Percentiles rank a stretch among this genome's conserved stretches.
phyloP scores from a whole-genome alignment of 2,329 filamentous ascomycete species.

The Sporothrix variecibatus region DNA sequence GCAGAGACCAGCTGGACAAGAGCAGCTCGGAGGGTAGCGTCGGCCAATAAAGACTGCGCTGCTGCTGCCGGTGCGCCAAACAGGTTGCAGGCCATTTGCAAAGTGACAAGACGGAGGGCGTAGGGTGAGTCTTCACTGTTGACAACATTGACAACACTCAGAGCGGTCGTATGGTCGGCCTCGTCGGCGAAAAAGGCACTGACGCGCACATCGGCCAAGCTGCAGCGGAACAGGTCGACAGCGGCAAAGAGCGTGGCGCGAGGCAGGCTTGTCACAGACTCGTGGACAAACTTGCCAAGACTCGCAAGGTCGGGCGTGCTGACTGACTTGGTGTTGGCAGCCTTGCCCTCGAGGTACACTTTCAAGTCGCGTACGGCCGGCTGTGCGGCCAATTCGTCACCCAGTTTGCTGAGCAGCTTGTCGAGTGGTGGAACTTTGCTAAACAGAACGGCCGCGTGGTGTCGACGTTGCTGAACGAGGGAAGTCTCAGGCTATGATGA shows the following conservation, averaged over 20 bases:
- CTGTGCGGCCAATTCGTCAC: slow-evolving; percentile 49
- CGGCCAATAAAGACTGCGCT: slow-evolving; percentile 64
- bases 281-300: slow-evolving; percentile 63
- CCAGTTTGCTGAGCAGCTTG: slow-evolving; percentile 81
- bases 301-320: slow-evolving; percentile 68
- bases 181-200: slow-evolving; percentile 85
- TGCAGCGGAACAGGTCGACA: slow-evolving; percentile 80
- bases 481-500: slow-evolving; percentile 70
- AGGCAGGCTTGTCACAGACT: slow-evolving; percentile 58
- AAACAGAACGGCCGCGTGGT: slow-evolving; percentile 67
- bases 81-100: slow-evolving; percentile 83
- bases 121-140: slow-evolving; percentile 66
- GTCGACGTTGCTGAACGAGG: slow-evolving; percentile 58
- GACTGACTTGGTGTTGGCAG: slow-evolving; percentile 53
- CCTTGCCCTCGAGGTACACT: slow-evolving; percentile 68
- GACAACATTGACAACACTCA: slow-evolving; percentile 61
- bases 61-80: slow-evolving; percentile 63
- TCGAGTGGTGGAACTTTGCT: slow-evolving; percentile 77
- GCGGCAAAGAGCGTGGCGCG: slow-evolving; percentile 72
- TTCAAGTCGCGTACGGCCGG: slow-evolving; percentile 65
- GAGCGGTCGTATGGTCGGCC: slow-evolving; percentile 61
- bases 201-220: slow-evolving; percentile 74
- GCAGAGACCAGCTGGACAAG: slow-evolving; percentile 72
- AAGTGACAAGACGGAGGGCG: slow-evolving; percentile 75
- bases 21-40: slow-evolving; percentile 53